Evolutionary conservation across 2,329 filamentous ascomycete species (phyloP).

Genomic region (Orbilia blumenaviensis): DNA sequence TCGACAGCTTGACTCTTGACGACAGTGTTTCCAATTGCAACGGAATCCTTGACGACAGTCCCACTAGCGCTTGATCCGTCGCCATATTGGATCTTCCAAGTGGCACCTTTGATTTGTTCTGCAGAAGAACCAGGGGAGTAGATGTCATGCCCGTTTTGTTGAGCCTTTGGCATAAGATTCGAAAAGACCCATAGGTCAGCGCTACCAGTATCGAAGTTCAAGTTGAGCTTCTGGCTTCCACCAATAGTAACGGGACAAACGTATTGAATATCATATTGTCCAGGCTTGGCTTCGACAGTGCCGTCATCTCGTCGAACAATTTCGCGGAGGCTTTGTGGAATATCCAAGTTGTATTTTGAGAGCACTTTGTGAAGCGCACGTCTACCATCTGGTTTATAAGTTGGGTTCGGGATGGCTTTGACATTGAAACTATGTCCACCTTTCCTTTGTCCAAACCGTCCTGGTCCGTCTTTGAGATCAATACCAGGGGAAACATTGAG

Average conservation of each 20-base stretch:
- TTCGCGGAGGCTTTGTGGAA: conserved; percentile 19
- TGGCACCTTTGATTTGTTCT: conserved; percentile 63
- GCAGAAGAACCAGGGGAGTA: conserved; percentile 66
- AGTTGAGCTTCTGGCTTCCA: conserved; percentile 67
- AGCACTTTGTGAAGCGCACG: conserved; percentile 36
- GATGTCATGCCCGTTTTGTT: conserved; percentile 67
- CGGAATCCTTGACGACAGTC: conserved; percentile 72
- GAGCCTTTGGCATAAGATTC: conserved; percentile 65
- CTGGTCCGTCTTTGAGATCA: conserved; percentile 33
- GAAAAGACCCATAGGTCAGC: conserved; percentile 79
- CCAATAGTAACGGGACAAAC: conserved; percentile 72
- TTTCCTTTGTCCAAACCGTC: conserved; percentile 29
- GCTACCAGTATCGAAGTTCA: conserved; percentile 77
- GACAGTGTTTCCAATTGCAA: conserved; percentile 69
- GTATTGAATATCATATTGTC: conserved; percentile 68
- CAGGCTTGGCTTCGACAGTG: conserved; percentile 63
- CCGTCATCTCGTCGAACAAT: conserved; percentile 55
- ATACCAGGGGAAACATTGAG: conserved; percentile 45
- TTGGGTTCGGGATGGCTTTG: conserved; percentile 61
- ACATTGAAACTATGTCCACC: conserved; percentile 63
- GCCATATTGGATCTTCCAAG: conserved; percentile 52
- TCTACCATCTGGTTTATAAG: conserved; percentile 57
- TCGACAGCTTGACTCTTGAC: conserved; percentile 73
- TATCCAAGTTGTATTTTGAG: conserved; percentile 31
- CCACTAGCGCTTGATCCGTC: conserved; percentile 72